These are phyloP conservation scores for Medicago truncatula DNA, from an alignment of 306 rosid species.

Conservation along the genomic window MtrunA17r5.0-ANR NC_053044.1:6194001-6194500, in stretches of 20 bases:
- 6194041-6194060: neutral
- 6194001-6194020: neutral
- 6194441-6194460: slow-evolving; percentile 12
- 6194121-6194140: too few species aligned
- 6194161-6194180: too few species aligned
- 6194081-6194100: neutral
- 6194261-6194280: neutral
- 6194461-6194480: slow-evolving; percentile 27
- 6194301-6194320: neutral
- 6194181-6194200: neutral
- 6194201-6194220: neutral
- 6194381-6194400: neutral
- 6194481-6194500: slow-evolving; percentile 11
- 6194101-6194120: too few species aligned
- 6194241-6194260: neutral
- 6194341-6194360: neutral
- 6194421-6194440: slow-evolving; percentile 16
- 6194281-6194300: neutral
- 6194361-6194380: neutral
- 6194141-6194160: too few species aligned
- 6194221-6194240: neutral
- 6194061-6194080: slow-evolving; percentile 11
- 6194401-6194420: neutral
- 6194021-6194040: neutral
- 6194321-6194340: neutral